Evolutionary conservation across 257 asterid genomes (phyloP), one percentile per base, ranked within the genome.

Genomic region (Phtheirospermum japonicum): DNA sequence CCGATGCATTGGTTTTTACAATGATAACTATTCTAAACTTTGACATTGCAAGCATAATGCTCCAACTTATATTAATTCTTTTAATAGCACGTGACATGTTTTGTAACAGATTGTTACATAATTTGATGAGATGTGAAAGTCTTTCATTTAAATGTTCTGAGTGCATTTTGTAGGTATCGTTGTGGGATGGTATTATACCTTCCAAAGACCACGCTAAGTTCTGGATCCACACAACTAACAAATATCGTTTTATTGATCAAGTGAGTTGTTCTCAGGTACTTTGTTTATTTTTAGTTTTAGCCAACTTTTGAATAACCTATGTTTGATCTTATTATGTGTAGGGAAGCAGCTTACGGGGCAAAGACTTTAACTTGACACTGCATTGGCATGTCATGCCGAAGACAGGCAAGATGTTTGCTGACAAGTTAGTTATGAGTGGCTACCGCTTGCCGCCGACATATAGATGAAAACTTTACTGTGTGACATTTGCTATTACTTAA

Each of bases 341-440:
- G 99, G 99, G 99, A 79, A 89, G 97, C 84, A 89, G 85, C 71
- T 84, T 92, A 54, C 81, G 90, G 0, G 96, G 96, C 62, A 85
- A 77, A 69, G 76, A 69, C 45, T 93, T 89, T 72, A 89, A 93
- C 82, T 74, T 93, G 70, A 87, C 99, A 26, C 39, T 89, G 84
- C 97, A 87, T 45, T 93, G 99, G 99, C 99, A 93, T 60, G 86
- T 87, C 31, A 93, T 93, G 97, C 99, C 99, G 5, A 93, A 87
- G 86, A 83, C 96, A 2, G 97, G 97, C 43, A 93, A 85, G 88
- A 93, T 93, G 97, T 80, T 82, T 36, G 88, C 83, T 0, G 90
- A 87, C 82, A 93, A 85, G 74, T 65, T 93, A 46, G 99, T 82
- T 71, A 89, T 87, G 97, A 70, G 77, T 48, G 99, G 95, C 58